Base-by-base conservation (phyloP, 2,329 filamentous ascomycete species). In the Paraconiothyrium brasiliense region DNA sequence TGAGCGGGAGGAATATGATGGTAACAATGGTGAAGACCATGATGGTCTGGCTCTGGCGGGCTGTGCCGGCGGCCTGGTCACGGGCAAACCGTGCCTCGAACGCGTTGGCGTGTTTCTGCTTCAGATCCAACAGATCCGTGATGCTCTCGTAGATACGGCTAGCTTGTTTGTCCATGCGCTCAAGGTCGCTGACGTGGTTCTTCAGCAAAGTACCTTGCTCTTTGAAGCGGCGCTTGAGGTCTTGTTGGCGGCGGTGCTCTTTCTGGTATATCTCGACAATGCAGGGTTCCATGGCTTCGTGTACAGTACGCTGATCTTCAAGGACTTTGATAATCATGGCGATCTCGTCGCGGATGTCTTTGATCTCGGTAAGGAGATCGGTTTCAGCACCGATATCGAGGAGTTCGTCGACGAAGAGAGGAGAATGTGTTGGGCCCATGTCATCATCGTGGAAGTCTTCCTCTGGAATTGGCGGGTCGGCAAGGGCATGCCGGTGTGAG, bases 21-120 rank as follows among this genome's bases (percentile, higher is more conserved):
- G 85, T 87, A 2, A 87, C 85, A 49, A 87, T 83, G 3, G 85
- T 87, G 68, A 87, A 87, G 8, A 87, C 83, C 82, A 87, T 84
- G 62, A 87, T 83, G 0, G 84, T 86, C 59, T 84, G 84, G 14
- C 62, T 84, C 76, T 89, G 82, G 8, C 84, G 81, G 0, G 87
- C 85, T 0, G 88, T 88, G 0, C 85, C 85, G 2, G 85, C 83
- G 0, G 88, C 88, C 72, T 89, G 87, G 54, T 89, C 86, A 20
- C 85, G 80, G 0, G 85, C 84, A 56, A 86, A 89, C 2, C 87
- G 84, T 1, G 88, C 88, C 71, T 90, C 88, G 50, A 89, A 85
- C 0, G 87, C 87, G 75, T 90, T 90, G 65, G 87, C 87, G 60
- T 90, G 87, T 73, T 90, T 90, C 68, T 91, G 88, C 69, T 91